A percentile compares a stretch with the other conserved stretches of the same genome.
These are phyloP conservation scores for Noccaea caerulescens DNA, from an alignment of 345 rosid genomes.

Conservation along the genomic window DNA sequence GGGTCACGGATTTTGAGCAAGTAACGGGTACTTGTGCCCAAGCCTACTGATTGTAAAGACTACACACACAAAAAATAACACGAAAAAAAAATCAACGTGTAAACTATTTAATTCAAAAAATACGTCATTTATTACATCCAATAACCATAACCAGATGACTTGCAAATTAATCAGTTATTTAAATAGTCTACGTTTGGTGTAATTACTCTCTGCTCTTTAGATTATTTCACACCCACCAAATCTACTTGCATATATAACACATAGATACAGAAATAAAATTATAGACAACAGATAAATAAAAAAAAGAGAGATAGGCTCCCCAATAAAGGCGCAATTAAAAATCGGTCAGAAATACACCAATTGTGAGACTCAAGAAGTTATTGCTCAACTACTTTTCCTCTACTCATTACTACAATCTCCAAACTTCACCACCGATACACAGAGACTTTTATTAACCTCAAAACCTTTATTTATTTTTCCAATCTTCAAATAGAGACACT, in stretches of 20 bases:
- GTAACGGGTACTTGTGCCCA: no score
- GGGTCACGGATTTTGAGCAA: no score
- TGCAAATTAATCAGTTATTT: not conserved
- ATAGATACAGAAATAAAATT: not conserved
- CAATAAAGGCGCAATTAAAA: slow-evolving; percentile 45
- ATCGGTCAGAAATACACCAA: slow-evolving; percentile 39
- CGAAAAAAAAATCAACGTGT: no score
- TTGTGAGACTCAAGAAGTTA: slow-evolving; percentile 37
- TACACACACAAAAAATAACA: no score
- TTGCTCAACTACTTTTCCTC: slow-evolving; percentile 48
- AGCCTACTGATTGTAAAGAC: no score
- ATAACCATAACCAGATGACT: slow-evolving; percentile 8
- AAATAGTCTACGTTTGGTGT: slow-evolving; percentile 27
- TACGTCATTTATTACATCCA: not conserved
- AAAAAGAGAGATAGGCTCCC: slow-evolving; percentile 1
- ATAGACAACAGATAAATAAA: not conserved
- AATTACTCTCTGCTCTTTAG: slow-evolving; percentile 16
- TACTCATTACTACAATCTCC: slow-evolving; percentile 46
- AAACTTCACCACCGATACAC: slow-evolving; percentile 41
- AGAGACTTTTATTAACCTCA: slow-evolving; percentile 34
- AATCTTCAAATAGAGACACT: slow-evolving; percentile 34
- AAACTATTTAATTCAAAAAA: not conserved
- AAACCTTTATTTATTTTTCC: slow-evolving; percentile 16
- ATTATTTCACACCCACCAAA: slow-evolving; percentile 36
- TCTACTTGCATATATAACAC: slow-evolving; percentile 33